These are phyloP conservation scores for Limnanthes douglasii DNA, from an alignment of 345 rosid genomes.

Conservation along the genomic window DNA sequence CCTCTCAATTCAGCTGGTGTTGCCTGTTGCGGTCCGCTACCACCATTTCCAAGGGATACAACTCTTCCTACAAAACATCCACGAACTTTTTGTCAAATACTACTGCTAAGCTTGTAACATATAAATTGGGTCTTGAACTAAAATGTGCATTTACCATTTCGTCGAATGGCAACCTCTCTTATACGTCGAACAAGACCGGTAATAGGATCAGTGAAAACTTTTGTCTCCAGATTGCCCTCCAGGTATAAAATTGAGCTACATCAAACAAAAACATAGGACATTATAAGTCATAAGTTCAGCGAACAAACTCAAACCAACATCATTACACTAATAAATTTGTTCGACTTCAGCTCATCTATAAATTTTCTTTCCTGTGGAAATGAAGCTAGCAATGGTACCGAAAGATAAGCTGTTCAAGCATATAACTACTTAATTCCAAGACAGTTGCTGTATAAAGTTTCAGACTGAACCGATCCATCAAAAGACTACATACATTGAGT, in stretches of 20 bases:
- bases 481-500: too few species aligned
- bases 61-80: conserved; percentile 33
- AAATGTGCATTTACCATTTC: conserved; percentile 31
- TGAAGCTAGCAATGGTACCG: too few species aligned
- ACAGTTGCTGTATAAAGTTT: too few species aligned
- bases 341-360: too few species aligned
- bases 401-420: too few species aligned
- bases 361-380: too few species aligned
- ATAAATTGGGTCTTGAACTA: neutral
- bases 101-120: neutral
- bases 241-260: conserved; percentile 44
- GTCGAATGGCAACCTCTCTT: conserved; percentile 72
- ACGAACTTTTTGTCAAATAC: neutral
- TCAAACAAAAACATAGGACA: neutral
- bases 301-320: too few species aligned
- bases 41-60: conserved; percentile 32
- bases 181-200: conserved; percentile 64
- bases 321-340: too few species aligned
- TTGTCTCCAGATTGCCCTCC: conserved; percentile 90
- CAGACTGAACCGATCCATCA: too few species aligned
- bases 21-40: conserved; percentile 16
- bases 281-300: too few species aligned
- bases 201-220: conserved; percentile 56
- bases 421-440: too few species aligned
- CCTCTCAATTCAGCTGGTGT: conserved; percentile 22